Conservation (phyloP, 1,284 basidiomycete species). For the Melampsora occidentalis region DNA sequence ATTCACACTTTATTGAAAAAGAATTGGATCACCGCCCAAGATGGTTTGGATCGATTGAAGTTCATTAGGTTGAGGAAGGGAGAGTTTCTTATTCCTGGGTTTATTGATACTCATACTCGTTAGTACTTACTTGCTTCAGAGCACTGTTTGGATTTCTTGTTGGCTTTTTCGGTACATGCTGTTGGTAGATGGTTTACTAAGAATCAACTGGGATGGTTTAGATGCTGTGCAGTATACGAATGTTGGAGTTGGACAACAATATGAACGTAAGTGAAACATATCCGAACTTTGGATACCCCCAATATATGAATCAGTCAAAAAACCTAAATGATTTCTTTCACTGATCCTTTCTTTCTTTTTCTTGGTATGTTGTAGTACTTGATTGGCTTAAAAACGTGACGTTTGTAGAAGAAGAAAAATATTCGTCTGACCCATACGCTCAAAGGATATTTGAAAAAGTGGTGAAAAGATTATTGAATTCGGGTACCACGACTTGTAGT, state of each 20-base stretch:
- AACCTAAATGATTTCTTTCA: background rate
- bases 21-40: background rate
- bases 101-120: slow-evolving; percentile 52
- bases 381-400: slow-evolving; percentile 53
- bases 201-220: background rate
- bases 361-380: slow-evolving; percentile 45
- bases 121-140: background rate
- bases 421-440: slow-evolving; percentile 57
- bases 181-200: no score
- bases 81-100: slow-evolving; percentile 52
- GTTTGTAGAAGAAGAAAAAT: slow-evolving; percentile 51
- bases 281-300: background rate
- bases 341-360: no score
- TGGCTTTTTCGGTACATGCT: no score
- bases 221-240: slow-evolving; percentile 48
- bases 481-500: slow-evolving; percentile 85
- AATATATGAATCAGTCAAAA: background rate
- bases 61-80: slow-evolving; percentile 48
- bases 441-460: slow-evolving; percentile 68
- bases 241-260: slow-evolving; percentile 51
- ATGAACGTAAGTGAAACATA: slow-evolving; percentile 45
- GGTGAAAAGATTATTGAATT: slow-evolving; percentile 70
- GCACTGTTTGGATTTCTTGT: no score
- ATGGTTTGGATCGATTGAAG: background rate
- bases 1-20: background rate